These are phyloP conservation scores for Scenedesmus sp. DNA, from an alignment of 163 green algal species.

Conservation along the genomic window DNA sequence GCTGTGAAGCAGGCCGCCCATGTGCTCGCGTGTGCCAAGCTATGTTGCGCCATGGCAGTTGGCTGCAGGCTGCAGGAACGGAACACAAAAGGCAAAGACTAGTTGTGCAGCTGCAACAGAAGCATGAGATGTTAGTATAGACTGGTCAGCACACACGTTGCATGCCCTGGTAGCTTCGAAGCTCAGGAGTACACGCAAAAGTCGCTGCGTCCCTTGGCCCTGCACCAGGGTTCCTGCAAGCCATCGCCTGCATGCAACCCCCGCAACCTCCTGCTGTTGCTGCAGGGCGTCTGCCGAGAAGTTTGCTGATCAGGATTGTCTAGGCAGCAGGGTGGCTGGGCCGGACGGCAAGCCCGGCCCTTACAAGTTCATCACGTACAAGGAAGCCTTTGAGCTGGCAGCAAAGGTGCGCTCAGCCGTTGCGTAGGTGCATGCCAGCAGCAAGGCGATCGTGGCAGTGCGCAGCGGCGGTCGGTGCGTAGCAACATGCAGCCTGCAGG, in stretches of 20 bases:
- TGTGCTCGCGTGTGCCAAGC: neutral
- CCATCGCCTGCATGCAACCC: neutral
- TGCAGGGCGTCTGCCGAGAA: conserved; percentile 52
- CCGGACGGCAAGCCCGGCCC: conserved; percentile 56
- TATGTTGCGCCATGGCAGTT: neutral
- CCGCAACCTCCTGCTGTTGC: neutral
- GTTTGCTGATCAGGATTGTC: conserved; percentile 65
- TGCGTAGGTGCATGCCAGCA: neutral
- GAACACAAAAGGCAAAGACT: neutral
- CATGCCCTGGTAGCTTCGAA: too few species aligned
- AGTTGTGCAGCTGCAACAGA: neutral
- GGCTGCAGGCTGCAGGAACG: neutral
- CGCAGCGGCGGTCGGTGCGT: neutral
- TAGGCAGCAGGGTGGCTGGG: conserved; percentile 66
- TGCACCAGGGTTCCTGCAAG: too few species aligned
- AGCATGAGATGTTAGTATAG: neutral
- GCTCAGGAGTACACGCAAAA: too few species aligned
- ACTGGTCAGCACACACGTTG: too few species aligned
- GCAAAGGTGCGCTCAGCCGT: neutral
- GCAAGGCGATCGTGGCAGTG: neutral
- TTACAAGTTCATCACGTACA: conserved; percentile 76
- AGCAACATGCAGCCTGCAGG: neutral
- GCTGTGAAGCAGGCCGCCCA: too few species aligned
- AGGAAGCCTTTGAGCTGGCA: conserved; percentile 58
- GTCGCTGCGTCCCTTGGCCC: too few species aligned